Evolutionary conservation across 2,329 filamentous ascomycete genomes (phyloP).

Genomic region (Nothophaeocryptopus gaeumannii): DNA sequence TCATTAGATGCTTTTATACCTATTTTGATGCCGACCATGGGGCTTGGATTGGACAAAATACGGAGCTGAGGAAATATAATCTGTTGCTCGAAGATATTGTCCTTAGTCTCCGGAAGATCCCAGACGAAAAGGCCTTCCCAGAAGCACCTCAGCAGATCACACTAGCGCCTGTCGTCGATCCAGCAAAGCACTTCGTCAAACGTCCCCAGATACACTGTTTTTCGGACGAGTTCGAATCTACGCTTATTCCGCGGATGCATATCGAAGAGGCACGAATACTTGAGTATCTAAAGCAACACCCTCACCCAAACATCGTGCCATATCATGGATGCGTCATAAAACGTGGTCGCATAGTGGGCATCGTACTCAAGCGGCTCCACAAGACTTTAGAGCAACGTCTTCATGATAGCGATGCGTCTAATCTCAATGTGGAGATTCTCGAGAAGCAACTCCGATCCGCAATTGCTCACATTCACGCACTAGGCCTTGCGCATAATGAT

Average conservation of each 20-base stretch:
- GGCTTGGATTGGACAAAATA: constrained; percentile 12
- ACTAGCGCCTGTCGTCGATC: constrained; percentile 3
- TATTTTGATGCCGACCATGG: constrained; percentile 11
- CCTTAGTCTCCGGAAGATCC: constrained; percentile 10
- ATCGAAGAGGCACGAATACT: constrained; percentile 25
- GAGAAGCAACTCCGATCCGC: constrained; percentile 24
- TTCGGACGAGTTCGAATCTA: constrained; percentile 19
- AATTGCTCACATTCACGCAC: constrained; percentile 33
- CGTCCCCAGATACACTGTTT: constrained; percentile 24
- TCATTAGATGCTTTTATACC: constrained; percentile 12
- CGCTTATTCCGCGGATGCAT: constrained; percentile 22
- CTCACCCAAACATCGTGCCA: constrained; percentile 26
- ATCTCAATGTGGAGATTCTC: constrained; percentile 19
- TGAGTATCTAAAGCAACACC: constrained; percentile 22
- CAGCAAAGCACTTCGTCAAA: constrained; percentile 23
- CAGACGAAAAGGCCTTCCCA: constrained; percentile 18
- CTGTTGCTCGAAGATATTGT: constrained; percentile 13
- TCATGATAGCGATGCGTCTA: constrained; percentile 18
- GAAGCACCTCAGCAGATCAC: constrained; percentile 11
- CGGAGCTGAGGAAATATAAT: constrained; percentile 21
- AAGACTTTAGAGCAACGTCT: constrained; percentile 23
- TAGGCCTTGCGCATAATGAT: constrained; percentile 37
- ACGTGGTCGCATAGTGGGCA: constrained; percentile 24
- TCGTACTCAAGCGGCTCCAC: constrained; percentile 21
- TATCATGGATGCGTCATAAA: constrained; percentile 27